Percentiles rank a stretch among this genome's conserved stretches.
Conservation (phyloP, 768 basidiomycete genomes). For the Hygrophorus russula region DNA sequence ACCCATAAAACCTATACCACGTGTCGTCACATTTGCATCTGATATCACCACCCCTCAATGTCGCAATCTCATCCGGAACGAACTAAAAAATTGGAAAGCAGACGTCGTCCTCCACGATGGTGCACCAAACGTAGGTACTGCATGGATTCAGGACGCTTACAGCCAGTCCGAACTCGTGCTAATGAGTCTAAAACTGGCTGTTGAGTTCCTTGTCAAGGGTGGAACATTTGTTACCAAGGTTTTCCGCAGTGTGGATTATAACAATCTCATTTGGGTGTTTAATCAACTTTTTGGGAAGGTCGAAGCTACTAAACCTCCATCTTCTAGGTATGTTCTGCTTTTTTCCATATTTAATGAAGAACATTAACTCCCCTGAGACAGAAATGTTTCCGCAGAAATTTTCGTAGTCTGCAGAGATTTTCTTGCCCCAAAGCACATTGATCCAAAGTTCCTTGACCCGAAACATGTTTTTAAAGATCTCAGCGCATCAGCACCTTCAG, state of each 20-base stretch:
- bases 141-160: slow-evolving; percentile 99
- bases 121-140: slow-evolving; percentile 98
- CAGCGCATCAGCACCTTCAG: slow-evolving; percentile 31
- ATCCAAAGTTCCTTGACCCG: slow-evolving; percentile 96
- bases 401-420: slow-evolving; percentile 97
- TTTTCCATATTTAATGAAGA: not conserved
- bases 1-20: slow-evolving; percentile 91
- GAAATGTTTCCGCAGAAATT: slow-evolving; percentile 98
- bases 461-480: slow-evolving; percentile 97
- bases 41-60: slow-evolving; percentile 94
- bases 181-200: slow-evolving; percentile 89
- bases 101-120: slow-evolving; percentile 98
- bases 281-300: slow-evolving; percentile 92
- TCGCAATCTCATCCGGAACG: slow-evolving; percentile 72
- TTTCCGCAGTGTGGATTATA: slow-evolving; percentile 96
- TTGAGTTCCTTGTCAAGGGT: slow-evolving; percentile 87
- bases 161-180: slow-evolving; percentile 93
- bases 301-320: slow-evolving; percentile 97
- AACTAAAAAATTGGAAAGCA: slow-evolving; percentile 98
- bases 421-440: slow-evolving; percentile 88
- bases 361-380: slow-evolving; percentile 16
- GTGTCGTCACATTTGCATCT: slow-evolving; percentile 81
- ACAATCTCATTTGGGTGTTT: slow-evolving; percentile 98
- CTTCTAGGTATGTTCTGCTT: slow-evolving; percentile 60
- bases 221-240: slow-evolving; percentile 98